A percentile compares a stretch with the other conserved stretches of the same genome.
These are phyloP conservation scores for Penicillium sp. DNA, from an alignment of 2,329 filamentous ascomycete genomes.

Conservation along the genomic window DNA sequence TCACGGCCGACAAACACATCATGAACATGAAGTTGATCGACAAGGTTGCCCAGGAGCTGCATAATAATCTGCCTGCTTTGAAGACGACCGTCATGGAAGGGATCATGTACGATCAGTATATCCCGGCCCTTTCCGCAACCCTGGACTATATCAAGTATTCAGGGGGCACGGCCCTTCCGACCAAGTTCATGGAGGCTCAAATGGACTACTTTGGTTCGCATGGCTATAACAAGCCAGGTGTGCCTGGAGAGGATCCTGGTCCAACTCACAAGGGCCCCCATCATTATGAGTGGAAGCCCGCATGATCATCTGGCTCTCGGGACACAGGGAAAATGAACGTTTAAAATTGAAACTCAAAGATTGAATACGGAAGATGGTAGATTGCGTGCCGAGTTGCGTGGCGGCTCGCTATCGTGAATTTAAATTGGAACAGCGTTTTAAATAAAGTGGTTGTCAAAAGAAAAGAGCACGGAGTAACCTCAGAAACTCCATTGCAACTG, in stretches of 20 bases:
- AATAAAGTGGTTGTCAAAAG: too few relatives aligned
- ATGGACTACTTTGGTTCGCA: conserved; percentile 66
- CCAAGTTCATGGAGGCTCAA: conserved; percentile 64
- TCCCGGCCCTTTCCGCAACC: conserved; percentile 56
- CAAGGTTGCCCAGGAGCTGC: conserved; percentile 50
- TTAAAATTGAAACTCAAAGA: too few relatives aligned
- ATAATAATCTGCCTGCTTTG: conserved; percentile 45
- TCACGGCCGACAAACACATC: conserved; percentile 22
- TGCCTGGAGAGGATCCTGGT: conserved; percentile 49
- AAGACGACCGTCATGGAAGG: conserved; percentile 53
- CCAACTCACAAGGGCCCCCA: conserved; percentile 52
- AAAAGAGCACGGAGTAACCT: too few relatives aligned
- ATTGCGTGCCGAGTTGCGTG: too few relatives aligned
- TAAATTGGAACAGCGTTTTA: too few relatives aligned
- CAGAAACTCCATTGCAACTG: too few relatives aligned
- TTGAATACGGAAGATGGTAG: too few relatives aligned
- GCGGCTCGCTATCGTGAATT: too few relatives aligned
- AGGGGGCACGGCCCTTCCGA: conserved; percentile 55
- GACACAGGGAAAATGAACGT: too few relatives aligned
- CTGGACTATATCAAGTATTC: conserved; percentile 64
- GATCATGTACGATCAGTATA: conserved; percentile 52
- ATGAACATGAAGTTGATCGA: conserved; percentile 39
- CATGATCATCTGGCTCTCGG: conserved; percentile 15
- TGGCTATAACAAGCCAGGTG: conserved; percentile 51
- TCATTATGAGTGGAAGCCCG: conserved; percentile 58